phyloP scores from a whole-genome alignment of 306 rosid species.

The Luffa aegyptiaca region DNA sequence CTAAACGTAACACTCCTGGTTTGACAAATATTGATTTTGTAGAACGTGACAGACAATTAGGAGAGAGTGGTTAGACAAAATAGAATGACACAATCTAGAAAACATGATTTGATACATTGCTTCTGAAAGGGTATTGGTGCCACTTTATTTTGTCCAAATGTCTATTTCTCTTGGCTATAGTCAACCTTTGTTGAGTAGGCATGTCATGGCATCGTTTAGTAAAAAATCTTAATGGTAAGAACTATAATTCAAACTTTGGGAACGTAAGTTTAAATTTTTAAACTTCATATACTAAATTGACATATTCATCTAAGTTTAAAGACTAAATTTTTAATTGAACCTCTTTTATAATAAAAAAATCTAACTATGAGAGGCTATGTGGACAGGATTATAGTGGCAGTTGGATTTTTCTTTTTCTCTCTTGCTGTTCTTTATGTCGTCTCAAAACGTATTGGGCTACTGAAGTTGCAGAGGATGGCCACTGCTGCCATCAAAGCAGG shows the following conservation, averaged over 20 bases:
- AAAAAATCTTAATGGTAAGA: not conserved
- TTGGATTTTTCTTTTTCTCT: constrained; percentile 63
- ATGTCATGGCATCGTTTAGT: not conserved
- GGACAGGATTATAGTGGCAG: constrained; percentile 57
- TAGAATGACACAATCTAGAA: not conserved
- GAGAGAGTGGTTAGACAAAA: not conserved
- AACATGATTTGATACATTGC: not conserved
- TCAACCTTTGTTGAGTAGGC: not conserved
- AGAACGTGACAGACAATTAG: not conserved
- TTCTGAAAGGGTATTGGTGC: not conserved
- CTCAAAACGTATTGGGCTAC: constrained; percentile 68
- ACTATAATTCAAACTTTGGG: not conserved
- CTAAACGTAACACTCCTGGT: not conserved
- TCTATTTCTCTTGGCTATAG: not conserved
- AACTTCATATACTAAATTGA: not conserved
- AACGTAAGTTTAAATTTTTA: not conserved
- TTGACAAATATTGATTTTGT: not conserved
- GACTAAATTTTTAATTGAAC: not conserved
- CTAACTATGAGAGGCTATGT: constrained; percentile 11
- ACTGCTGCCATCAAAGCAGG: constrained; percentile 80
- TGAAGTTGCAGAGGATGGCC: constrained; percentile 57
- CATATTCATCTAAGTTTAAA: not conserved
- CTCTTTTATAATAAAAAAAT: not conserved
- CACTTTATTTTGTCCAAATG: not conserved
- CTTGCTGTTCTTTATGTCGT: constrained; percentile 78